These are phyloP conservation scores for Pseudogymnoascus sp. DNA, from an alignment of 2,329 filamentous ascomycete species.

Conservation along the genomic window DNA sequence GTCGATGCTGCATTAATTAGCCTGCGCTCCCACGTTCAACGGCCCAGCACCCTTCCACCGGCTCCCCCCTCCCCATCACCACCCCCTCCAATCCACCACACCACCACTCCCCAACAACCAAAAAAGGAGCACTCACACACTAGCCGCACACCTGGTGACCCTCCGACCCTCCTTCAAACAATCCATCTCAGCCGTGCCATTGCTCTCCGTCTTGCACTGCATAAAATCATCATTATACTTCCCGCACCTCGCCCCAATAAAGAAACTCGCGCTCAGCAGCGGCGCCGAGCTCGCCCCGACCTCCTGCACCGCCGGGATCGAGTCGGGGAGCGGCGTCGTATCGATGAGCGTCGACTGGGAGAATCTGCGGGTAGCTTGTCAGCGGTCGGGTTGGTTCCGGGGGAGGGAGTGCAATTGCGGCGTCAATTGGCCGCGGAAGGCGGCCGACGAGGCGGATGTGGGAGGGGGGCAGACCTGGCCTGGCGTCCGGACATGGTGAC, in stretches of 20 bases:
- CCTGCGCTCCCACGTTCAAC: not conserved
- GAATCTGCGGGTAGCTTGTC: conserved; percentile 57
- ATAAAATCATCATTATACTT: conserved; percentile 99
- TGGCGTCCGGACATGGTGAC: conserved; percentile 52
- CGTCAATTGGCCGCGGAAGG: conserved; percentile 11
- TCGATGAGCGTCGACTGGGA: conserved; percentile 89
- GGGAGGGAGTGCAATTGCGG: no score
- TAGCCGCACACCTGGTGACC: conserved; percentile 91
- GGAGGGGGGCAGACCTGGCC: conserved; percentile 40
- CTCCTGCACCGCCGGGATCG: conserved; percentile 88
- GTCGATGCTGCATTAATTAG: conserved; percentile 55
- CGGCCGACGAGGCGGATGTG: no score
- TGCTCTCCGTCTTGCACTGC: conserved; percentile 96
- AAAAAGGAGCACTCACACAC: conserved; percentile 55
- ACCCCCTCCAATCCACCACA: not conserved
- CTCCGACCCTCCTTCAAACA: conserved; percentile 95
- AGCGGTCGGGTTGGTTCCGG: conserved; percentile 16
- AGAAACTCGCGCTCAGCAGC: conserved; percentile 84
- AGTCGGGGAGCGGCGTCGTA: conserved; percentile 86
- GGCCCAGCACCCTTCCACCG: not conserved
- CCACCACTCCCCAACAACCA: not conserved
- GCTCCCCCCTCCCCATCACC: not conserved
- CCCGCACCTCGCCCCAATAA: conserved; percentile 92
- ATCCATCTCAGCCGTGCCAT: conserved; percentile 83
- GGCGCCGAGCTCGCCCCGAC: conserved; percentile 89